Evolutionary conservation across 352 stramenopile genomes (phyloP), one percentile per base, ranked within the genome.

Genomic region (Globisporangium polare): DNA sequence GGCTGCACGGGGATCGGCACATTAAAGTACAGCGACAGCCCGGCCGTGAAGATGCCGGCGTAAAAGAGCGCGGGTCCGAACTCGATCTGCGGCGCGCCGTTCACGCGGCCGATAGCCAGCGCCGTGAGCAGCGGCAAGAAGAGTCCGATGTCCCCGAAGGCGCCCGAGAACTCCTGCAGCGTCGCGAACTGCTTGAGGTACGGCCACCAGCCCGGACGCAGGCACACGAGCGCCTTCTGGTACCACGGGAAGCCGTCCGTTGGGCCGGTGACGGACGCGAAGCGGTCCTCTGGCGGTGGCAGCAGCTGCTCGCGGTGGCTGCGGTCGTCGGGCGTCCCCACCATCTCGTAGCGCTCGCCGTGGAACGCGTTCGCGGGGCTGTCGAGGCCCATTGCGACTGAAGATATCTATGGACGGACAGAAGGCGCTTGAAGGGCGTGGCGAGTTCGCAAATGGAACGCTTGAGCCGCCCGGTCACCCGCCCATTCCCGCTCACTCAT

Each of bases 1-100:
- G 94, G 94, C 69, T 98, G 94, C 22, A 98, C 87, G n/a, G 88
- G 91, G 73, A 98, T 98, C 46, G 94, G 94, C 33, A 97, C 69
- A 63, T 97, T 92, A 77, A 95, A 97, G 47, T 87, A 71, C 27
- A 84, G 77, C 27, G 90, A 89, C 13, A 95, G 86, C 1, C 92
- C 65, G 0, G 95, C 67, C 31, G 97, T 98, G 61, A 89, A 93
- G 10, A 96, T 58, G 0, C 94, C 94, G 1, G 91, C 85, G 67
- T 90, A 97, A 67, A 98, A 97, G n/a, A 98, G 73, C 55, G 92
- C 88, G 0, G 92, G 83, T 0, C 88, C 89, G 35, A 97, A 89
- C 57, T 86, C 78, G 63, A 98, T 95, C 61, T 92, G 83, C 26
- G 81, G 77, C 31, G 69, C 73, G 17, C 73, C 78, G 58, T 79